Evolutionary conservation across 1,284 basidiomycete genomes (phyloP), one percentile per base, ranked within the genome.

Genomic region (Malassezia psittaci): DNA sequence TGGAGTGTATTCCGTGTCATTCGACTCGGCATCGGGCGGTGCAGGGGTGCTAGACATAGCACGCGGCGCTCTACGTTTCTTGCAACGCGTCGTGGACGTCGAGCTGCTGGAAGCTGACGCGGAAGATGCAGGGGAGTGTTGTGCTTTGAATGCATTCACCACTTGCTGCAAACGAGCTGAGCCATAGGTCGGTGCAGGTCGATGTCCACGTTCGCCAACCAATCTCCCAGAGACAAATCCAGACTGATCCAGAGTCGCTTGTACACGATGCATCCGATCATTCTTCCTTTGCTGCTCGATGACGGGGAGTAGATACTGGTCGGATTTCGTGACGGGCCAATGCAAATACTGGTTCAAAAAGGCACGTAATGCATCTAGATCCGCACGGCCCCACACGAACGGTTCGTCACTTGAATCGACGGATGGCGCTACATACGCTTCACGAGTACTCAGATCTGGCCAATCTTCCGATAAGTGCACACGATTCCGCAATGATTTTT

Each of bases 311-410:
- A 99, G 78, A 36, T 91, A 81, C 59, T 94, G 89, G 68, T 96
- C 90, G 0, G 90, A 87, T 78, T 96, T 98, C 36, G 76, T 76
- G 61, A 85, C 81, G 6, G 80, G 79, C 94, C 94, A 99, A 15
- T 85, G 83, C 8, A 98, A 80, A 71, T 96, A 89, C 52, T 86
- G 81, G 39, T 81, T 80, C 61, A 98, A 79, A 72, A 88, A 93
- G 37, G 88, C 91, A 21, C 72, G 63, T 38, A 74, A 24, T 49
- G 52, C 52, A 67, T 96, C 90, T 1, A 99, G 82, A 71, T 96
- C 91, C 6, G 93, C 90, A 60, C 93, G 79, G 9, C 90, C 93
- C 94, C 94, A 99, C 66, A 89, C 88, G 74, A 99, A 98, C 0
- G 87, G 85, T 68, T 98, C 91, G 51, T 90, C 85, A 3, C 89